Percentiles rank a stretch among this genome's conserved stretches.
Conservation (phyloP, 495 filamentous ascomycete genomes). For the Jackrogersella multiformis region DNA sequence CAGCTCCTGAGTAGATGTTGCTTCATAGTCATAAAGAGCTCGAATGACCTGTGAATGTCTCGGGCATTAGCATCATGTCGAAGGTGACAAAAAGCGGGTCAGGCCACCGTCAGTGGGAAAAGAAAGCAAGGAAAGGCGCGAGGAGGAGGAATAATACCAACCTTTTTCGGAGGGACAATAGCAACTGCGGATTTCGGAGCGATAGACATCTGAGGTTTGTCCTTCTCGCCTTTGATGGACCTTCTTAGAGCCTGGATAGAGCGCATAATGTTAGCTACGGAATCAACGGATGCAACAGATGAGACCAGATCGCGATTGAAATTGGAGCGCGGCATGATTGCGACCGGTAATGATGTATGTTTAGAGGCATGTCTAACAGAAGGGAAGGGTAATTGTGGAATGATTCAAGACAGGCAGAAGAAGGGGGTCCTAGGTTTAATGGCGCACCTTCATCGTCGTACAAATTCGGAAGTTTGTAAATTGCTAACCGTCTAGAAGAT, state of each 20-base stretch:
- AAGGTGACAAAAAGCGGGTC: constrained; percentile 17
- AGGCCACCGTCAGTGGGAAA: not conserved
- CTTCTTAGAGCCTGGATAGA: constrained; percentile 76
- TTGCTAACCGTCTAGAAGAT: constrained; percentile 25
- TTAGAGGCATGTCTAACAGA: constrained; percentile 28
- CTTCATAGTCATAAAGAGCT: constrained; percentile 92
- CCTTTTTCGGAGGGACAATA: constrained; percentile 96
- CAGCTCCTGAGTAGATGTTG: constrained; percentile 79
- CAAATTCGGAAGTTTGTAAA: constrained; percentile 39
- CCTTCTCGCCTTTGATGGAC: constrained; percentile 87
- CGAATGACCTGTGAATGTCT: constrained; percentile 80
- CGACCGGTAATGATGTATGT: constrained; percentile 16
- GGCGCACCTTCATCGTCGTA: constrained; percentile 62
- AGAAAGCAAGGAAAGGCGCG: constrained; percentile 34
- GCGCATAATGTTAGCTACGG: constrained; percentile 52
- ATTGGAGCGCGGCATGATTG: constrained; percentile 41
- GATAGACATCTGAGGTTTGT: constrained; percentile 83
- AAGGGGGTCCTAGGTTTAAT: constrained; percentile 43
- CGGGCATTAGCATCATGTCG: constrained; percentile 41
- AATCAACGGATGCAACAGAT: constrained; percentile 24
- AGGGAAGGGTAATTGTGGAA: constrained; percentile 23
- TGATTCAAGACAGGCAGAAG: constrained; percentile 35
- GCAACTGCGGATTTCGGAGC: constrained; percentile 93
- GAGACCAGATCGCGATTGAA: constrained; percentile 29
- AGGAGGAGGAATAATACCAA: constrained; percentile 56